Evolutionary conservation across 352 stramenopile species (phyloP), one percentile per base, ranked within the genome.

Genomic region (Phytophthora tubulina): DNA sequence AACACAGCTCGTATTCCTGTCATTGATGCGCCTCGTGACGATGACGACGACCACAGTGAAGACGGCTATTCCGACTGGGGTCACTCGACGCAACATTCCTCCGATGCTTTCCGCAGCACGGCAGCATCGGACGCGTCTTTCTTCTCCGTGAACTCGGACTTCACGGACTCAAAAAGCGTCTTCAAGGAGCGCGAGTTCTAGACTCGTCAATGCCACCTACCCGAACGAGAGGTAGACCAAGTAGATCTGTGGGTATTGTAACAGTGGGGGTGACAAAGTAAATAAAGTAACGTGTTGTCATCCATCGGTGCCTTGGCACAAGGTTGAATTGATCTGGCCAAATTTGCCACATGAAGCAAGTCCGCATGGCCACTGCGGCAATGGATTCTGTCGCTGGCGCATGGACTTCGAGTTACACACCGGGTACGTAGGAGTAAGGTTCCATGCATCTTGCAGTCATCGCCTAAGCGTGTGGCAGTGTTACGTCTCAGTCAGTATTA

Each of bases 111-210:
- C 45, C 60, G 76, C 17, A 73, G 64, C 53, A 83, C 76, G 36
- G 59, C 49, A 32, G 73, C 61, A 41, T 83, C 76, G 14, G 66
- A 70, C 45, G 49, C 63, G 41, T 83, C 76, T 39, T 76, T 81
- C 55, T 79, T 81, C 54, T 83, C 76, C 13, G 70, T 74, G 42
- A 79, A 72, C 50, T 83, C 76, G 27, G 69, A 83, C 50, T 81
- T 74, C n/a, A 46, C 58, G 11, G 60, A 73, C 21, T 63, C 63
- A 6, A 57, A 56, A 49, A 74, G 45, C n/a, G 48, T 35, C 51
- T 65, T 76, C 17, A 72, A 76, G 35, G 70, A 78, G 53, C 73
- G 63, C 62, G 72, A 82, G 64, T 80, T 82, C 61, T 82, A 80
- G 62, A 11, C 72, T 54, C 39, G 38, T n/a, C 39, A 58, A 57